Conservation (phyloP, 345 rosid species). For the Pistacia integerrima region DNA sequence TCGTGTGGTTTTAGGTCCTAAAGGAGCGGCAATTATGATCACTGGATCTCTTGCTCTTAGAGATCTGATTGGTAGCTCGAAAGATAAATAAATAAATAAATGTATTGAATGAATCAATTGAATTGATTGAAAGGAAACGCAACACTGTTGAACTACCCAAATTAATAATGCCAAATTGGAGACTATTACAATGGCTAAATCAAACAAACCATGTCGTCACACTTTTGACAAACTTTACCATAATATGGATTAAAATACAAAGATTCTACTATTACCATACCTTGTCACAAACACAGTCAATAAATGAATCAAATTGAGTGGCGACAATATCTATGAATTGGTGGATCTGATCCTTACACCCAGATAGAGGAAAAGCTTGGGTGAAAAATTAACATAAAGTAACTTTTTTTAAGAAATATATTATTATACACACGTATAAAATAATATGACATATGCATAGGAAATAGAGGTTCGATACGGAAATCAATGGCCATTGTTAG, state of each 20-base stretch:
- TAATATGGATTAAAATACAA: too few relatives aligned
- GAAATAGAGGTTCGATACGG: neutral
- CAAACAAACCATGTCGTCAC: neutral
- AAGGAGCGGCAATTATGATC: too few relatives aligned
- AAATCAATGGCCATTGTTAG: neutral
- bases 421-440: too few relatives aligned
- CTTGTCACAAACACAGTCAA: too few relatives aligned
- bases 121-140: too few relatives aligned
- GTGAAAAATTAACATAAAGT: neutral
- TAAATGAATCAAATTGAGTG: neutral
- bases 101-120: neutral
- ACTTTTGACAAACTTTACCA: too few relatives aligned
- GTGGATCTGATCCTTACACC: neutral
- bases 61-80: too few relatives aligned
- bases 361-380: neutral
- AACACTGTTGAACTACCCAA: too few relatives aligned
- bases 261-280: too few relatives aligned
- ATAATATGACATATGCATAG: neutral
- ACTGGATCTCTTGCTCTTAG: too few relatives aligned
- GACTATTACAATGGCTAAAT: neutral
- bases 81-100: neutral
- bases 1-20: too few relatives aligned
- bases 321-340: neutral
- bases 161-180: too few relatives aligned
- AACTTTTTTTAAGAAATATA: neutral